Conservation (phyloP, 1,284 basidiomycete species). For the Microbotryum scabiosae region DNA sequence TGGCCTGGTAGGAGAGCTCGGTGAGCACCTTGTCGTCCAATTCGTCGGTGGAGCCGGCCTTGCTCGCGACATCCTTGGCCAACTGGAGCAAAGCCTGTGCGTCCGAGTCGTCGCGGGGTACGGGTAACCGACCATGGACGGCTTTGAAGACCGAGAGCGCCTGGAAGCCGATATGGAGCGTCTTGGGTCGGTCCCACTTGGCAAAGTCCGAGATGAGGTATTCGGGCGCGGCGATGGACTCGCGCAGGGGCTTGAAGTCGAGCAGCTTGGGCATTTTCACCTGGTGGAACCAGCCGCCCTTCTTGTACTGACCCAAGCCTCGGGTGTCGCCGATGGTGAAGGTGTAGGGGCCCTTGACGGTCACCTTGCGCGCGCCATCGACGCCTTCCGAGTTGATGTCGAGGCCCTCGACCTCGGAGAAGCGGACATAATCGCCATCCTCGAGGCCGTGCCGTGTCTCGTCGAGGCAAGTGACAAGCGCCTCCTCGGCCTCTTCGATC, state of each 20-base stretch:
- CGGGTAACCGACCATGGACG: constrained; percentile 62
- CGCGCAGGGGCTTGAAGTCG: constrained; percentile 87
- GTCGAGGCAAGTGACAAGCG: constrained; percentile 89
- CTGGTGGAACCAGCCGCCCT: constrained; percentile 93
- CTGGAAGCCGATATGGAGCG: constrained; percentile 91
- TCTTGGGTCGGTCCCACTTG: constrained; percentile 88
- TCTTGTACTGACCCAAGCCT: constrained; percentile 65
- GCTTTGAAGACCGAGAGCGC: constrained; percentile 71
- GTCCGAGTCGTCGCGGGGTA: constrained; percentile 75
- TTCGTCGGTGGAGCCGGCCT: constrained; percentile 48
- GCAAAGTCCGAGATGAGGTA: constrained; percentile 94
- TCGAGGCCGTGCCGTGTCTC: constrained; percentile 96
- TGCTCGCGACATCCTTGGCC: constrained; percentile 64
- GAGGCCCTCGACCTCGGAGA: constrained; percentile 97
- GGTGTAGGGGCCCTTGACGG: constrained; percentile 93
- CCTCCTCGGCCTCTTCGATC: constrained; percentile 77
- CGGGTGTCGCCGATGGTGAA: constrained; percentile 89
- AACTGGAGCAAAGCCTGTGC: constrained; percentile 62
- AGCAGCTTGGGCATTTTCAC: constrained; percentile 98
- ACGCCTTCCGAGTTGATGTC: constrained; percentile 39
- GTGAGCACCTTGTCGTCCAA: constrained; percentile 69
- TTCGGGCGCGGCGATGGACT: constrained; percentile 75
- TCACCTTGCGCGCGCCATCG: constrained; percentile 63
- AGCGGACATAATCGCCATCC: constrained; percentile 96
- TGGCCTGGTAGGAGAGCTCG: constrained; percentile 85